Evolutionary conservation across 495 filamentous ascomycete genomes (phyloP), one percentile per base, ranked within the genome.

Genomic region (Neurospora sp.): DNA sequence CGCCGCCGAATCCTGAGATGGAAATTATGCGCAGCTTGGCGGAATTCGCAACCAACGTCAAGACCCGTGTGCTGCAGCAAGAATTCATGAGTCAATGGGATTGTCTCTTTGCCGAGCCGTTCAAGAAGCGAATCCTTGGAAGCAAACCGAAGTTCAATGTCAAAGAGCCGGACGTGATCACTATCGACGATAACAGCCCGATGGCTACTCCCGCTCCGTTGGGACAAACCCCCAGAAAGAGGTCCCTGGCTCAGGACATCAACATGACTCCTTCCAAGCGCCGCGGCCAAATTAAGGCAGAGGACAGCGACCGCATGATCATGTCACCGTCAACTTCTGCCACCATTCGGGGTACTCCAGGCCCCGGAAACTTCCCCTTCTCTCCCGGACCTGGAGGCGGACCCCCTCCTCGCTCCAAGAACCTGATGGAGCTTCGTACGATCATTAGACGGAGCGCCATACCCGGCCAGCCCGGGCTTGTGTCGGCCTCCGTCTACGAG

Each of bases 1-100:
- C 90, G 0, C 88, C 89, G 0, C 23, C 69, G 0, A 86, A 86
- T 31, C 84, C 86, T 0, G 86, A 87, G 70, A 79, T 86, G 20
- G 82, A 84, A 12, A 83, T 89, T 0, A 84, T 82, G 70, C 77
- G 76, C 31, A 83, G 81, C 27, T 73, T 89, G 0, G 73, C 79
- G 2, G 75, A 78, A 5, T 88, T 88, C 73, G 80, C 81, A 10
- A 78, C 54, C 0, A 73, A 80, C 5, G 82, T 86, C 18, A 82
- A 83, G 70, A 44, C 79, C 75, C 27, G 83, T 78, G 73, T 85
- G 69, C 1, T 78, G 46, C 8, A 76, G 72, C 74, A 83, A 77
- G 79, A 81, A 0, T 81, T 81, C 42, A 35, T 73, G 70, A 74
- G 54, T 16, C 54, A 12, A 3, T 81, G 79, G 79, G 77, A 80